A percentile compares a stretch with the other conserved stretches of the same genome.
Conservation (phyloP, 2,329 filamentous ascomycete genomes). For the Blumeriella jaapii region DNA sequence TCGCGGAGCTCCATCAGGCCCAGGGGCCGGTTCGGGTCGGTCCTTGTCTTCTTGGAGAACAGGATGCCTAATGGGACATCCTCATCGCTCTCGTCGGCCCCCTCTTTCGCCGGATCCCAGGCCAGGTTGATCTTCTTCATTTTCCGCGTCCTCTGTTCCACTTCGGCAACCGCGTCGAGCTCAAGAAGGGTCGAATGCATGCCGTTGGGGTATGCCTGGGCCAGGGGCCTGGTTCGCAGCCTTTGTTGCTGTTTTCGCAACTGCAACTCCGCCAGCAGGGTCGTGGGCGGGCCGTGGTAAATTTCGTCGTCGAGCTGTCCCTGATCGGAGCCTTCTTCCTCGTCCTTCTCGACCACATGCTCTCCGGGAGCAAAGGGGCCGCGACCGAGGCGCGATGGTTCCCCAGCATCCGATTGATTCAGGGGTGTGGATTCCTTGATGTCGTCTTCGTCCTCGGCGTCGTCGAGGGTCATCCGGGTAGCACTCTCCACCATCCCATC, state of each 20-base stretch:
- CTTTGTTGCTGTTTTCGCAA: slow-evolving; percentile 83
- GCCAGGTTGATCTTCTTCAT: slow-evolving; percentile 73
- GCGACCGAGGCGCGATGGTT: slow-evolving; percentile 7
- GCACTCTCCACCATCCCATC: slow-evolving; percentile 15
- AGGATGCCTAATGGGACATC: slow-evolving; percentile 83
- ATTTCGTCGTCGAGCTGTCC: slow-evolving; percentile 33
- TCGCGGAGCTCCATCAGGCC: slow-evolving; percentile 73
- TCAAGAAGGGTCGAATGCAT: slow-evolving; percentile 85
- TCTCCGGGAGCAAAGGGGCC: slow-evolving; percentile 11
- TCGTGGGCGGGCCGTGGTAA: slow-evolving; percentile 69
- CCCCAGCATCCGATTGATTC: slow-evolving; percentile 13
- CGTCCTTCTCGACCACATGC: slow-evolving; percentile 28
- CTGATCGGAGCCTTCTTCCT: slow-evolving; percentile 33
- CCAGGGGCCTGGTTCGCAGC: slow-evolving; percentile 59
- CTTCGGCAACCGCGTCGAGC: slow-evolving; percentile 79
- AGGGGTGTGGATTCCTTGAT: slow-evolving; percentile 16
- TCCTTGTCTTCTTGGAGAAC: slow-evolving; percentile 44
- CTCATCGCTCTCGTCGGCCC: slow-evolving; percentile 53
- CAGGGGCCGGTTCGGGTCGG: slow-evolving; percentile 51
- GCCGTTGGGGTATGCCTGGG: slow-evolving; percentile 55
- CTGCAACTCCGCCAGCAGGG: slow-evolving; percentile 83
- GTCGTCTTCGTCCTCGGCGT: slow-evolving; percentile 19
- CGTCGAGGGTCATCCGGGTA: slow-evolving; percentile 15
- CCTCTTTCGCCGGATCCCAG: slow-evolving; percentile 57
- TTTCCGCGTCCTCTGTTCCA: slow-evolving; percentile 64